These are phyloP conservation scores for Coemansia sp. DNA, from an alignment of 192 early-diverging fungal species.

Conservation along the genomic window DNA sequence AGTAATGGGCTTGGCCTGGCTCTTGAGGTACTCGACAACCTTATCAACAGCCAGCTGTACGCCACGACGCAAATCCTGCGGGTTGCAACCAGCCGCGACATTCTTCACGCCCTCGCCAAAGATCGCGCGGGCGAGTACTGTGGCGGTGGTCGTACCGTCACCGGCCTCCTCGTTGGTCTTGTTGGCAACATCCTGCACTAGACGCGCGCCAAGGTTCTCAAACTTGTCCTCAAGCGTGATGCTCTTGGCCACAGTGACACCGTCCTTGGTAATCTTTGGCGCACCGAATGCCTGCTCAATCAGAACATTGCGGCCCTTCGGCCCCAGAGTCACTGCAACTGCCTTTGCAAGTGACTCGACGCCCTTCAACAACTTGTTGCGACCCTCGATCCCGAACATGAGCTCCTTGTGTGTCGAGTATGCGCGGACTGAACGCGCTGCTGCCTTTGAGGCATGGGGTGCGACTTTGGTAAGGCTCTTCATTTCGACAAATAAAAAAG, in stretches of 20 bases:
- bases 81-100: slow-evolving; percentile 99
- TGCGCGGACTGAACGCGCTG: slow-evolving; percentile 43
- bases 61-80: slow-evolving; percentile 96
- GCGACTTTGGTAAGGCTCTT: slow-evolving; percentile 51
- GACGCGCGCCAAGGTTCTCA: slow-evolving; percentile 96
- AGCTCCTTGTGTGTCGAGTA: slow-evolving; percentile 97
- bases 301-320: slow-evolving; percentile 98
- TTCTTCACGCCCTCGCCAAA: slow-evolving; percentile 99
- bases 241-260: slow-evolving; percentile 98
- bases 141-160: slow-evolving; percentile 99
- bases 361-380: slow-evolving; percentile 88
- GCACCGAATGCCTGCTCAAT: slow-evolving; percentile 97
- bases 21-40: slow-evolving; percentile 90
- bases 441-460: slow-evolving; percentile 42
- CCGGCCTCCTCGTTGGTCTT: slow-evolving; percentile 99
- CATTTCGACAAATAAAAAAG: slow-evolving; percentile 16
- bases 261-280: slow-evolving; percentile 99
- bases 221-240: slow-evolving; percentile 97
- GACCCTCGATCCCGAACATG: slow-evolving; percentile 93
- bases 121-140: slow-evolving; percentile 97
- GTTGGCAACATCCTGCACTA: slow-evolving; percentile 99
- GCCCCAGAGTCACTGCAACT: slow-evolving; percentile 98
- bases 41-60: slow-evolving; percentile 90
- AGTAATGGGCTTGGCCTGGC: slow-evolving; percentile 88
- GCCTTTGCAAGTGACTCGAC: slow-evolving; percentile 97